These are phyloP conservation scores for Aspergillus cristatus DNA, from an alignment of 495 filamentous ascomycete species.

Conservation along the genomic window DNA sequence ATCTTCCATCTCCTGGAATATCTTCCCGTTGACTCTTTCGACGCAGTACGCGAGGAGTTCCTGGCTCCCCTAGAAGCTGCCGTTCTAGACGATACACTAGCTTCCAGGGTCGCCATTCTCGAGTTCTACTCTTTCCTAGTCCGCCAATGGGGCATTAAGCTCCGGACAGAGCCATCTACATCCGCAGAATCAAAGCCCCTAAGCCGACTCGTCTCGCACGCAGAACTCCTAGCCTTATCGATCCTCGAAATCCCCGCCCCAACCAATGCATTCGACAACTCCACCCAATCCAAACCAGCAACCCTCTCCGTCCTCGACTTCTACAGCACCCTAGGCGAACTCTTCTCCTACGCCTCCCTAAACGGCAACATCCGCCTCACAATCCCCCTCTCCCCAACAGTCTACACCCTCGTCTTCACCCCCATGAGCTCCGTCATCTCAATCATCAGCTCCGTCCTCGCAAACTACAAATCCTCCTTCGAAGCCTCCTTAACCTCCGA, in stretches of 20 bases:
- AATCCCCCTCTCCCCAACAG: slow-evolving; percentile 55
- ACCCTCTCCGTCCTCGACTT: slow-evolving; percentile 51
- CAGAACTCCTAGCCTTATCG: slow-evolving; percentile 54
- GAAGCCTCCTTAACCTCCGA: slow-evolving; percentile 49
- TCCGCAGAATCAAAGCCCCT: slow-evolving; percentile 30
- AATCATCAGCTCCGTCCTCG: slow-evolving; percentile 56
- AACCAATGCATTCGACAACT: slow-evolving; percentile 8
- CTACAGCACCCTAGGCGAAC: slow-evolving; percentile 49
- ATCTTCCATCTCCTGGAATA: slow-evolving; percentile 59
- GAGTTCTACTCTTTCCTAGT: slow-evolving; percentile 65
- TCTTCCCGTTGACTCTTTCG: slow-evolving; percentile 50
- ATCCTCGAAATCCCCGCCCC: slow-evolving; percentile 41
- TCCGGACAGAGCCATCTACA: slow-evolving; percentile 19
- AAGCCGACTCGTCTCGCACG: slow-evolving; percentile 43
- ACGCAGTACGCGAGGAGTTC: slow-evolving; percentile 36
- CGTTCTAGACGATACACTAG: slow-evolving; percentile 40
- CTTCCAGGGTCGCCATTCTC: slow-evolving; percentile 48
- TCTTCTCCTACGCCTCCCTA: slow-evolving; percentile 45
- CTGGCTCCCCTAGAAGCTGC: slow-evolving; percentile 50
- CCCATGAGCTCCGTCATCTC: slow-evolving; percentile 56
- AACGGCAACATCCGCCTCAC: slow-evolving; percentile 49
- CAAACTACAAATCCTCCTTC: slow-evolving; percentile 64
- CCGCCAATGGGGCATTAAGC: slow-evolving; percentile 52
- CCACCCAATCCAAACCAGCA: slow-evolving; percentile 11
- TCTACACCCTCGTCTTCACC: slow-evolving; percentile 63